These are phyloP conservation scores for Kurtzmaniella natalensis DNA, from an alignment of 1,139 yeast species.

Conservation along the genomic window DNA sequence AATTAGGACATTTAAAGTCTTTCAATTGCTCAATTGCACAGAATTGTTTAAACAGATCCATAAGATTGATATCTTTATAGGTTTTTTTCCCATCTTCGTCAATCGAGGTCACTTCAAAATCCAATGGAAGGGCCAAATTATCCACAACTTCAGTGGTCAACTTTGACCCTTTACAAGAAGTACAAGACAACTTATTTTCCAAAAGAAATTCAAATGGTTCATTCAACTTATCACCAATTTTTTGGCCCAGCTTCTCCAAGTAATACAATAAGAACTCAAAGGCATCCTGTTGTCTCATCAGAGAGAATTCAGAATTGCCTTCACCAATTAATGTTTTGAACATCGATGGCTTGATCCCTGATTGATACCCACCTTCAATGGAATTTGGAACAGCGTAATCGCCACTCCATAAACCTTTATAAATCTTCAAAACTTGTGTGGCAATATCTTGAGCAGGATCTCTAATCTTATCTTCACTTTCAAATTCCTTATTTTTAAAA, in stretches of 20 bases:
- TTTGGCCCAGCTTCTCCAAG: slow-evolving; percentile 58
- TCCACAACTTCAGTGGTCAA: slow-evolving; percentile 60
- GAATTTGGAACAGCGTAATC: slow-evolving; percentile 55
- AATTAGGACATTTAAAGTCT: slow-evolving; percentile 59
- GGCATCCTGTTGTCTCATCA: slow-evolving; percentile 93
- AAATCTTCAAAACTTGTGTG: slow-evolving; percentile 71
- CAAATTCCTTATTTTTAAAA: slow-evolving; percentile 23
- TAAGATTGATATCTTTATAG: slow-evolving; percentile 49
- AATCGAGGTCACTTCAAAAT: slow-evolving; percentile 29
- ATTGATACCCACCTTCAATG: slow-evolving; percentile 54
- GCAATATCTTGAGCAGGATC: slow-evolving; percentile 64
- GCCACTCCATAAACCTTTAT: slow-evolving; percentile 77
- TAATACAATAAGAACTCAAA: slow-evolving; percentile 79
- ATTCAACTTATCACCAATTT: slow-evolving; percentile 40
- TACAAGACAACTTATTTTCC: slow-evolving; percentile 64
- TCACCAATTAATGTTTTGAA: slow-evolving; percentile 75
- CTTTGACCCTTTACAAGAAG: slow-evolving; percentile 57
- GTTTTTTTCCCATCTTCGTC: slow-evolving; percentile 42
- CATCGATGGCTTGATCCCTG: slow-evolving; percentile 72
- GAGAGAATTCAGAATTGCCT: slow-evolving; percentile 75
- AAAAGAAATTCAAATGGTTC: slow-evolving; percentile 58
- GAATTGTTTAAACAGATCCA: slow-evolving; percentile 46
- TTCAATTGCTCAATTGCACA: slow-evolving; percentile 57
- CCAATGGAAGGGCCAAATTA: slow-evolving; percentile 60
- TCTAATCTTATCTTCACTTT: slow-evolving; percentile 20